Base-by-base conservation (phyloP, 371 early-diverging fungal species). In the Entomophthora muscae region DNA sequence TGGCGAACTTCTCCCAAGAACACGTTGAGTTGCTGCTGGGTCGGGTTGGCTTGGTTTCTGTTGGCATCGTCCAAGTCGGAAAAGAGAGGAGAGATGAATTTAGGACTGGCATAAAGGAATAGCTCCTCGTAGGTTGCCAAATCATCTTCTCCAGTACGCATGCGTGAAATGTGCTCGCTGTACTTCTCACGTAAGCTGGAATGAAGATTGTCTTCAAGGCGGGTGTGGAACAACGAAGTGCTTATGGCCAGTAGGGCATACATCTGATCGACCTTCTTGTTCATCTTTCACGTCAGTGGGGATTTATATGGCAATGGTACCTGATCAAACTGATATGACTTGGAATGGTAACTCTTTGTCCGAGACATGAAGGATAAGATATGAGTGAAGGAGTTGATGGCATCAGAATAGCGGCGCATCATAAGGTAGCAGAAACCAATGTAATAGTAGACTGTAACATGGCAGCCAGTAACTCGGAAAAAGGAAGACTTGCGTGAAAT, bases 321-420 rank as follows among this genome's bases (percentile, higher is more conserved):
- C 68, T 86, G 83, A 69, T 95, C 94, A 66, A 85, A 91, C 76
- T 93, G 94, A 74, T 90, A 90, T 53, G 89, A 86, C 42, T 42
- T 42, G 17, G 72, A 42, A 42, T 42, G 42, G 42, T 42, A 42
- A 42, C 42, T 42, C 42, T 42, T 42, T 5, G 42, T 42, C 5
- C 42, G 42, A 17, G 42, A 42, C 42, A 42, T 42, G 42, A 42
- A 42, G 17, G 17, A 42, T 10, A 42, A 42, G 88, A 90, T 95
- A 94, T 94, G 61, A 92, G 84, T 71, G 74, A 32, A n/a, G 91
- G 24, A 88, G 82, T 72, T 86, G 86, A 92, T 90, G 62, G 96
- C 96, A 70, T 95, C 96, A 51, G 93, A 83, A 70, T 92, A 95
- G 57, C 96, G 79, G 62, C 94, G 80, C 86, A 93, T 88, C 96